phyloP scores from a whole-genome alignment of 805 yeast genomes.

The Yarrowia yakushimensis region DNA sequence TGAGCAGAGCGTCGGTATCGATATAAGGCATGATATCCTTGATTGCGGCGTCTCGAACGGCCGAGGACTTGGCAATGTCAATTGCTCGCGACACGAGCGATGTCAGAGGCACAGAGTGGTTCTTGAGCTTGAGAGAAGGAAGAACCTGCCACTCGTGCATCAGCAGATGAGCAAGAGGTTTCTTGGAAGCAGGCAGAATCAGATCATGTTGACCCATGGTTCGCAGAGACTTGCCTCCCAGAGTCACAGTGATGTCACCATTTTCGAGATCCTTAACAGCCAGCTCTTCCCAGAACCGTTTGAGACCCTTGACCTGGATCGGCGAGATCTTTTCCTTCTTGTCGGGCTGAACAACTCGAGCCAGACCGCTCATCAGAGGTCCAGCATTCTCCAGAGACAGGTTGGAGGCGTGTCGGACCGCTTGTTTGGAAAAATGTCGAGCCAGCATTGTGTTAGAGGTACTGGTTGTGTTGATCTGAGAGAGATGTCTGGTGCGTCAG shows the following conservation, averaged over 20 bases:
- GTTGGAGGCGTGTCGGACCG: constrained; percentile 17
- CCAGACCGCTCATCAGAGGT: constrained; percentile 15
- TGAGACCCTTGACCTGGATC: constrained; percentile 28
- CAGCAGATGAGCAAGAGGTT: constrained; percentile 65
- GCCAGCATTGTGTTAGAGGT: neutral
- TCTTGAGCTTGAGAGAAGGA: constrained; percentile 56
- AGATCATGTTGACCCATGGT: constrained; percentile 80
- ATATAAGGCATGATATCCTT: constrained; percentile 69
- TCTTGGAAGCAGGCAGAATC: constrained; percentile 56
- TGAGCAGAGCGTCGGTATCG: constrained; percentile 90
- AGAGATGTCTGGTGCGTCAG: neutral
- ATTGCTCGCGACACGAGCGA: constrained; percentile 83
- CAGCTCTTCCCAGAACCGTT: constrained; percentile 80
- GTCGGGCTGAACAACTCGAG: constrained; percentile 22
- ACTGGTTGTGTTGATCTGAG: neutral
- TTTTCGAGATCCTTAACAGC: constrained; percentile 41
- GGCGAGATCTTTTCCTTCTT: constrained; percentile 15
- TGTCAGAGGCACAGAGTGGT: constrained; percentile 80
- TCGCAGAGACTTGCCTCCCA: constrained; percentile 72
- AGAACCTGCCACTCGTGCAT: constrained; percentile 85
- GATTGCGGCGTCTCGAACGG: constrained; percentile 50
- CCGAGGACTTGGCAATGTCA: constrained; percentile 53
- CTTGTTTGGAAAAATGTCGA: neutral
- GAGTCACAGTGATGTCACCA: constrained; percentile 49
- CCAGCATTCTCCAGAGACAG: constrained; percentile 21